Percentiles rank a stretch among this genome's conserved stretches.
These are phyloP conservation scores for Lotmaria passim DNA, from an alignment of 208 protist genomes.

Conservation along the genomic window DNA sequence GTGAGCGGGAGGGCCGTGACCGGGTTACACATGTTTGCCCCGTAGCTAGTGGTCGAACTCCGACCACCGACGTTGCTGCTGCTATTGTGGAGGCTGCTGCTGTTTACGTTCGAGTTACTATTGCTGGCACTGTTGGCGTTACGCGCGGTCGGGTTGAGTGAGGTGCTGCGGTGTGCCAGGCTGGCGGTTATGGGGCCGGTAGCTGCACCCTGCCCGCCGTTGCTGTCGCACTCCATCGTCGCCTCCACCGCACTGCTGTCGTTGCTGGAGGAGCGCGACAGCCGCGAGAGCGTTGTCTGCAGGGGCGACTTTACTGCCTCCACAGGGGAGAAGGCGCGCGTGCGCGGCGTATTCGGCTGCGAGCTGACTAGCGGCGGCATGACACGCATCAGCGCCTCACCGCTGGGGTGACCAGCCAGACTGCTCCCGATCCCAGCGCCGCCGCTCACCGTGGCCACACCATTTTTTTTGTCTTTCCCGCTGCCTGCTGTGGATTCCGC, in stretches of 20 bases:
- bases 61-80: neutral
- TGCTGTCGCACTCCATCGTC: slow-evolving; percentile 10
- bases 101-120: neutral
- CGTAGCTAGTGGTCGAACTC: neutral
- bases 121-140: neutral
- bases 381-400: slow-evolving; percentile 2
- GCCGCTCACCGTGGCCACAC: too few species aligned
- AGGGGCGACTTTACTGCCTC: slow-evolving; percentile 2
- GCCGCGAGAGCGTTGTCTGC: slow-evolving; percentile 18
- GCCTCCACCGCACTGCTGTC: slow-evolving; percentile 23
- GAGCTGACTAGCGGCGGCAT: neutral
- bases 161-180: neutral
- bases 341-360: neutral
- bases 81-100: neutral
- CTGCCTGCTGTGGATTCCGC: neutral
- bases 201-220: too few species aligned
- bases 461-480: neutral
- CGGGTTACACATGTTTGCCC: neutral
- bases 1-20: neutral
- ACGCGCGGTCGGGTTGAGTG: neutral
- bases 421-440: too few species aligned
- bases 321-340: neutral
- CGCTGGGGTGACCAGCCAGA: neutral
- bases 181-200: neutral
- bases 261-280: slow-evolving; percentile 24